Evolutionary conservation across 768 basidiomycete species (phyloP).

Genomic region (Tulasnella sp.): DNA sequence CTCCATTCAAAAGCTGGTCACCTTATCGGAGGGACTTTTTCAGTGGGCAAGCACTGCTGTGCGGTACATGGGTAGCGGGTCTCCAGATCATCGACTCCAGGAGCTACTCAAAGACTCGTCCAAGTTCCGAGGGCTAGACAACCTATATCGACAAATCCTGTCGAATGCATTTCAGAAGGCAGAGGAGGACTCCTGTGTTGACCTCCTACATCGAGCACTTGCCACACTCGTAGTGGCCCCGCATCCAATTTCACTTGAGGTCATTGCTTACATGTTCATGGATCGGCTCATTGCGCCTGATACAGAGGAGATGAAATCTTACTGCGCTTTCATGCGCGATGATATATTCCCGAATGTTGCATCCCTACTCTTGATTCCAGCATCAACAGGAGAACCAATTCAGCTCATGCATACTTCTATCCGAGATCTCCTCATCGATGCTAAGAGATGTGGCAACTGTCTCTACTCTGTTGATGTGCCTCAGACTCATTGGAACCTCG

Average conservation of each 20-base stretch:
- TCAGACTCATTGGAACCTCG: neutral
- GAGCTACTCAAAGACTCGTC: neutral
- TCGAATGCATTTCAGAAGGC: neutral
- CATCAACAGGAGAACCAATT: neutral
- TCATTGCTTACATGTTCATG: neutral
- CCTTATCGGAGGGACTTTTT: neutral
- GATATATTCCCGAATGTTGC: neutral
- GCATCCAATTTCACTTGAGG: neutral
- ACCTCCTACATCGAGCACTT: neutral
- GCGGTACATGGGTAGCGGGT: neutral
- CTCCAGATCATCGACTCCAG: neutral
- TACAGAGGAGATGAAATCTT: too few relatives aligned
- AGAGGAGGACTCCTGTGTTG: neutral
- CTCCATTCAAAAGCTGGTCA: neutral
- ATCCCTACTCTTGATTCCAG: neutral
- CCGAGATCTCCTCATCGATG: neutral
- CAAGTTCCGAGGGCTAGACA: neutral
- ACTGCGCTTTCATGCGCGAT: neutral
- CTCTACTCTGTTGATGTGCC: neutral
- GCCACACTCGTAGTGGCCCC: neutral
- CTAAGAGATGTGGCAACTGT: neutral
- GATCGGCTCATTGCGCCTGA: too few relatives aligned
- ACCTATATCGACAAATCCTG: neutral
- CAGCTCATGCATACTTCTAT: neutral
- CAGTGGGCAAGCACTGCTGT: neutral